These are phyloP conservation scores for Iris macrosiphon DNA, from an alignment of 106 monocot species.

Conservation along the genomic window DNA sequence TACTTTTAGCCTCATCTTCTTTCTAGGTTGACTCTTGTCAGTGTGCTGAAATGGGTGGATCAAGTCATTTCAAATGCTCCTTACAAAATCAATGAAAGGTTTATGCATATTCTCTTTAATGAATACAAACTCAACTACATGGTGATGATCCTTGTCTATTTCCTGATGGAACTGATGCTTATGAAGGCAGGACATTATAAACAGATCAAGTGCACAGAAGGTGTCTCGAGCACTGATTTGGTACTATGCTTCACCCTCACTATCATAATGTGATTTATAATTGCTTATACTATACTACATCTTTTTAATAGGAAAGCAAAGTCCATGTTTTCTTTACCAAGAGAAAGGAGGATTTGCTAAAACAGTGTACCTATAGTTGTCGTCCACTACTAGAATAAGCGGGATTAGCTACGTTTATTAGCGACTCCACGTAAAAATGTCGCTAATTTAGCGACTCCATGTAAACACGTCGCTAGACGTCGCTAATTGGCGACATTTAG, in stretches of 20 bases:
- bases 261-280: neutral
- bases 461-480: no score
- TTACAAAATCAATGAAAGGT: constrained; percentile 65
- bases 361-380: no score
- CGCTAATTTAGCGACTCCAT: no score
- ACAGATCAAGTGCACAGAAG: constrained; percentile 86
- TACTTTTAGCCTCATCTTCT: no score
- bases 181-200: constrained; percentile 82
- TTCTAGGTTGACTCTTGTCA: constrained; percentile 65
- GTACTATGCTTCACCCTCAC: constrained; percentile 19
- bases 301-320: neutral
- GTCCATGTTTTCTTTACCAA: neutral
- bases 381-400: no score
- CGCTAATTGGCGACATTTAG: no score
- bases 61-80: constrained; percentile 81
- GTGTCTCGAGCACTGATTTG: constrained; percentile 86
- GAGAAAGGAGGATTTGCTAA: no score
- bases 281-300: no score
- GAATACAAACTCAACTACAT: constrained; percentile 72
- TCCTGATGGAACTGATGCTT: constrained; percentile 88
- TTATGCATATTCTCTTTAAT: constrained; percentile 67
- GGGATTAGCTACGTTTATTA: no score
- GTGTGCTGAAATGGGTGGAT: constrained; percentile 83
- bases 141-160: constrained; percentile 88
- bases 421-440: no score